Base-by-base conservation (phyloP, 164 flowering plant species). In the Dillenia suffruticosa region DNA sequence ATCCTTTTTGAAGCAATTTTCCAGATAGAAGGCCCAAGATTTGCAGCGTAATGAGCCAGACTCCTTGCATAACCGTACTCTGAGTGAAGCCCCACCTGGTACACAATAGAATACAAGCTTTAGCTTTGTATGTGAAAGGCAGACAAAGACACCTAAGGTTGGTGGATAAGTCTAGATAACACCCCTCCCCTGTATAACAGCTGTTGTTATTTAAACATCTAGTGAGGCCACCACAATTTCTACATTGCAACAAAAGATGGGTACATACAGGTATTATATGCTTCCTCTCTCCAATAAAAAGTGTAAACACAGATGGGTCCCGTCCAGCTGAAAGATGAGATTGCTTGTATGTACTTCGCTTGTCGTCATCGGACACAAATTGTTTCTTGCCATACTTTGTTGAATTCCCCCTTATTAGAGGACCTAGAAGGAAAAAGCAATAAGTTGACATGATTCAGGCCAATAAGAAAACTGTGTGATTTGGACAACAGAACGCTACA, bases 21-120 rank as follows among this genome's bases (percentile, higher is more conserved):
- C 96, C 96, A 84, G 46, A 79, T 92, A 63, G 68, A 70, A 40
- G 96, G 90, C 19, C 99, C 99, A 67, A 89, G 84, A 71, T 75
- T 75, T 46, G 89, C 93, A 58, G 96, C 92, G 79, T 81, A 94
- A 11, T 85, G 83, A 56, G 96, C 89, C 40, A 94, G 61, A 71
- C 99, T 94, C 66, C 86, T 79, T 10, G 96, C 86, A 71, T 91
- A 91, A 24, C 86, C 83, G 65, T 81, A 80, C 62, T 88, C 88
- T 10, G 68, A 14, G 43, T 76, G 81, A 48, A 84, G 63, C 64
- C 96, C 98, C 49, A 94, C 95, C 98, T 94, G 82, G 58, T 64
- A 55, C 46, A 48, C 40, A 32, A 32, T 32, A 32, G 40, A 32
- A 32, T 32, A 32, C 40, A 32, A 32, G 40, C 40, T 32, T 32